These are phyloP conservation scores for Ogataea glucozyma DNA, from an alignment of 805 yeast genomes.

Conservation along the genomic window DNA sequence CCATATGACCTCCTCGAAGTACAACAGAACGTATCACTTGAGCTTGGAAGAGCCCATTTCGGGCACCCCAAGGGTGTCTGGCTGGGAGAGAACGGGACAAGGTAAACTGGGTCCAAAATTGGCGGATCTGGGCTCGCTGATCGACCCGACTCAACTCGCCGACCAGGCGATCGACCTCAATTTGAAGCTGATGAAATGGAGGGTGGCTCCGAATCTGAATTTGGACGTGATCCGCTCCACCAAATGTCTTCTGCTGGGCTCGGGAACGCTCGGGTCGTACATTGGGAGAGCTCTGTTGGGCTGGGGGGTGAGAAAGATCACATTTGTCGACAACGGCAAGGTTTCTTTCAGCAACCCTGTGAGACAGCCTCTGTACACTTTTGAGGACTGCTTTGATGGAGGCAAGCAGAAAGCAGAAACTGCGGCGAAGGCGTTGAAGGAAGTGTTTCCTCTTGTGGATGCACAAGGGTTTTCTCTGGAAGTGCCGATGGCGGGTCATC, in stretches of 20 bases:
- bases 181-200: constrained; percentile 93
- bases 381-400: constrained; percentile 75
- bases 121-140: constrained; percentile 77
- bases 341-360: constrained; percentile 95
- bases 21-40: constrained; percentile 34
- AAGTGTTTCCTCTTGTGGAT: constrained; percentile 76
- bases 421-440: constrained; percentile 73
- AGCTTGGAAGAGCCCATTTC: constrained; percentile 12
- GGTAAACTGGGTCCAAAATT: constrained; percentile 79
- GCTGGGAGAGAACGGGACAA: constrained; percentile 86
- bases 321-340: constrained; percentile 86
- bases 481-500: constrained; percentile 97
- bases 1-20: constrained; percentile 33
- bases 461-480: constrained; percentile 65
- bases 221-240: constrained; percentile 61
- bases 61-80: constrained; percentile 51
- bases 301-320: constrained; percentile 88
- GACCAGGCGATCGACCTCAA: constrained; percentile 92
- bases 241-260: constrained; percentile 80
- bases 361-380: constrained; percentile 82
- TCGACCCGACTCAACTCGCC: constrained; percentile 80
- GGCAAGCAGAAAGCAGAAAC: constrained; percentile 75
- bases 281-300: constrained; percentile 84
- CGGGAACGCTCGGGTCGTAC: constrained; percentile 95
- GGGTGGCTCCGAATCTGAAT: constrained; percentile 81